Percentiles rank a stretch among this genome's conserved stretches.
These are phyloP conservation scores for Rasamsonia emersonii DNA, from an alignment of 2,329 filamentous ascomycete species.

Conservation along the genomic window DNA sequence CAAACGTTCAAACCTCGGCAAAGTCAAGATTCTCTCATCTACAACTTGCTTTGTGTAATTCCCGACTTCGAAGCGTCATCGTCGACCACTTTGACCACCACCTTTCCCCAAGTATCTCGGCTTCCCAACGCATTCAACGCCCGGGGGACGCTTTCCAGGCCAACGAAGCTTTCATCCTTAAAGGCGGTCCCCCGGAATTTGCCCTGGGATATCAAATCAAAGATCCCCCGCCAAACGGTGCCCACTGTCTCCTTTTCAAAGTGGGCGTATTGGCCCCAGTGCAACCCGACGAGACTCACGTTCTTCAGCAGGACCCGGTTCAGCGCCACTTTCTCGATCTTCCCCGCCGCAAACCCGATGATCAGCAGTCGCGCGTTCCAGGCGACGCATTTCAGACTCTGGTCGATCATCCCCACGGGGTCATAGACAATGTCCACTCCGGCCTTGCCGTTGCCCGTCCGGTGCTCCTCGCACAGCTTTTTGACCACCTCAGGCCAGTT, in stretches of 20 bases:
- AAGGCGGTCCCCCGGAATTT: conserved; percentile 79
- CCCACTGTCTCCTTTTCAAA: conserved; percentile 63
- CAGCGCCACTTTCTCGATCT: conserved; percentile 84
- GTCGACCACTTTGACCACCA: conserved; percentile 77
- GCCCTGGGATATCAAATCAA: conserved; percentile 64
- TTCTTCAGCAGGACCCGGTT: conserved; percentile 93
- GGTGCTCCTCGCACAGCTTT: conserved; percentile 45
- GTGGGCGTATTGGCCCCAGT: conserved; percentile 79
- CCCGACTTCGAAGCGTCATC: conserved; percentile 49
- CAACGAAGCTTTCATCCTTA: conserved; percentile 70
- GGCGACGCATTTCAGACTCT: conserved; percentile 79
- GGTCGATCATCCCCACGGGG: conserved; percentile 81
- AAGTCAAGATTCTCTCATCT: too few species aligned
- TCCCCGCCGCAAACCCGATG: conserved; percentile 78
- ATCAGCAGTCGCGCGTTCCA: conserved; percentile 88
- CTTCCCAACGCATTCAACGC: conserved; percentile 70
- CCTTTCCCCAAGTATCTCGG: conserved; percentile 90
- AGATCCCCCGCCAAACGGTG: conserved; percentile 74
- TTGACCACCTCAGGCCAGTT: conserved; percentile 62
- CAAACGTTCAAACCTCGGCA: too few species aligned
- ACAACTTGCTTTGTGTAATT: conserved; percentile 8
- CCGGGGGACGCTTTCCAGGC: conserved; percentile 67
- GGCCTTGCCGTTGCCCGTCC: conserved; percentile 55
- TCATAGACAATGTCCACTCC: conserved; percentile 94
- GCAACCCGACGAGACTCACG: conserved; percentile 77